phyloP scores from a whole-genome alignment of 352 stramenopile genomes.

The Pythium aphanidermatum region DNA sequence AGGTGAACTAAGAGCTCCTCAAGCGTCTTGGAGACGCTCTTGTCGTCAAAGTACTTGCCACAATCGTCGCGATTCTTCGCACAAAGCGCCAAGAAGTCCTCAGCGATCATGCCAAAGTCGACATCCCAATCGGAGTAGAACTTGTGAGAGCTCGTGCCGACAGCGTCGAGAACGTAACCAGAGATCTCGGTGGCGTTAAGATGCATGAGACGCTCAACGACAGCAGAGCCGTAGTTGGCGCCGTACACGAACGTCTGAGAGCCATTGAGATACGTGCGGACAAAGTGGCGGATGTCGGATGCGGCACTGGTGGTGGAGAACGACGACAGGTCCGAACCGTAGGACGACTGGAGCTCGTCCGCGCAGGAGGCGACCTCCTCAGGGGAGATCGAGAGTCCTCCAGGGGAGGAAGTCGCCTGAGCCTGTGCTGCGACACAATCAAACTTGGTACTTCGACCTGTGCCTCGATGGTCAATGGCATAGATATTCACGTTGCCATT shows the following conservation, averaged over 20 bases:
- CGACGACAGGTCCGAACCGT: constrained; percentile 1
- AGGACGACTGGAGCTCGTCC: constrained; percentile 10
- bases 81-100: constrained; percentile 6
- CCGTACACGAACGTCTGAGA: constrained; percentile 18
- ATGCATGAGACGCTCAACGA: constrained; percentile 23
- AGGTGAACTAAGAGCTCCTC: not conserved
- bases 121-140: constrained; percentile 10
- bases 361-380: constrained; percentile 14
- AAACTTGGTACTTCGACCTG: too few relatives aligned
- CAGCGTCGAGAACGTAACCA: constrained; percentile 18
- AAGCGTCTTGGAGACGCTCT: not conserved
- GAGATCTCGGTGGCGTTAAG: constrained; percentile 5
- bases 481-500: not conserved
- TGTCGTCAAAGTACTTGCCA: constrained; percentile 8
- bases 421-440: too few relatives aligned
- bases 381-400: too few relatives aligned
- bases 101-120: constrained; percentile 2
- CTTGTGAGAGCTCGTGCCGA: constrained; percentile 8
- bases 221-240: constrained; percentile 3
- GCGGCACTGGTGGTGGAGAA: constrained; percentile 25
- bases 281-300: constrained; percentile 18
- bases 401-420: too few relatives aligned
- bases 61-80: constrained; percentile 1
- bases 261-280: constrained; percentile 4
- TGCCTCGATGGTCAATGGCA: constrained; percentile 6